Evolutionary conservation across 2,329 filamentous ascomycete species (phyloP).

Genomic region (Cytospora piceicola): DNA sequence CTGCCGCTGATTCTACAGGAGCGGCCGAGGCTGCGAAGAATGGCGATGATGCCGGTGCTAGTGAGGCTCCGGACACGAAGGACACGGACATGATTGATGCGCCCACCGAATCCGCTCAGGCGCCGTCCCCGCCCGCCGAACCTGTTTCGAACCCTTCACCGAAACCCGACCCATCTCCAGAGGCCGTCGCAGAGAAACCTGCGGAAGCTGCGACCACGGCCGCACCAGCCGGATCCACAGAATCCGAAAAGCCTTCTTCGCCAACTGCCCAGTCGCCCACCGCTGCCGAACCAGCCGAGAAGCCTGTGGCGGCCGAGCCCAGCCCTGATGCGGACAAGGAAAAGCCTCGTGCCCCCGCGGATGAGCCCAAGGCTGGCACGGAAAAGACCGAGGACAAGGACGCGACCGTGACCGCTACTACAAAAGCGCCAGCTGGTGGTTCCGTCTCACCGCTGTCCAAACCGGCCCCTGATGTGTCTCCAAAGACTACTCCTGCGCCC

Average conservation of each 20-base stretch:
- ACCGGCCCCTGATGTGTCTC: slow-evolving; percentile 44
- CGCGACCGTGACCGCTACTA: slow-evolving; percentile 33
- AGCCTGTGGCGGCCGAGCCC: background rate
- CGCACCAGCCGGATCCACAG: slow-evolving; percentile 10
- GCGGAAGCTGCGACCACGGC: background rate
- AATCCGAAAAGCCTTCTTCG: slow-evolving; percentile 7
- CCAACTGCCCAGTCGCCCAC: background rate
- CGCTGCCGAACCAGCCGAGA: slow-evolving; percentile 4
- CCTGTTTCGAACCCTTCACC: slow-evolving; percentile 10
- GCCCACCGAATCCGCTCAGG: slow-evolving; percentile 31
- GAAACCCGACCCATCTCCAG: slow-evolving; percentile 5
- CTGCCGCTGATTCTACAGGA: slow-evolving; percentile 21
- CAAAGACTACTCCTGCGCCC: slow-evolving; percentile 36
- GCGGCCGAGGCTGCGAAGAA: slow-evolving; percentile 17
- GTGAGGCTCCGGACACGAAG: slow-evolving; percentile 18
- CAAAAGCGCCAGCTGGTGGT: slow-evolving; percentile 40
- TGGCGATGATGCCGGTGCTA: slow-evolving; percentile 18
- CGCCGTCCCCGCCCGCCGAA: slow-evolving; percentile 26
- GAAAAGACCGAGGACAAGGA: slow-evolving; percentile 34
- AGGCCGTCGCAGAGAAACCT: slow-evolving; percentile 1
- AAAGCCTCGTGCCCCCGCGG: background rate
- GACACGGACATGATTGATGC: slow-evolving; percentile 41
- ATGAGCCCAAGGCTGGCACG: background rate
- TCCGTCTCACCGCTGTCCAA: slow-evolving; percentile 45
- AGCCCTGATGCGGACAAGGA: slow-evolving; percentile 5